Conservation (phyloP, 164 flowering plant genomes). For the Magnolia changhungtana region DNA sequence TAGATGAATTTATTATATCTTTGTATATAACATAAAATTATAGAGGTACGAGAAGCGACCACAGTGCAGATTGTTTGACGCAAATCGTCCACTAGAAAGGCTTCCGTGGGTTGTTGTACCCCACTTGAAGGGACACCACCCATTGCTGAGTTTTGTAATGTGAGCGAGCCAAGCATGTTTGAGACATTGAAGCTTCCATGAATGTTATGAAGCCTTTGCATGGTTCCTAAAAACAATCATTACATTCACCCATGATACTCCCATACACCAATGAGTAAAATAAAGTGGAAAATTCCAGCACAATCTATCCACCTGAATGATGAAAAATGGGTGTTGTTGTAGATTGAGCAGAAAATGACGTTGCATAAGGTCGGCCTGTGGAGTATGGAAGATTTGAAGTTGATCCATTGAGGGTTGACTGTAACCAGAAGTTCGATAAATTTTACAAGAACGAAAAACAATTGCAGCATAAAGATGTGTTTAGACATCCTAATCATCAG, state of each 20-base stretch:
- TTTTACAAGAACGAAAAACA: neutral
- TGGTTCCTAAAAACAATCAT: conserved; percentile 32
- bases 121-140: conserved; percentile 66
- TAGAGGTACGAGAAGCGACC: conserved; percentile 66
- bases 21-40: neutral
- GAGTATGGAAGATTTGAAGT: conserved; percentile 69
- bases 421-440: conserved; percentile 20
- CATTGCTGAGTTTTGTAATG: conserved; percentile 65
- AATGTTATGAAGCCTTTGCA: conserved; percentile 71
- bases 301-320: conserved; percentile 50
- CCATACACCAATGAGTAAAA: neutral
- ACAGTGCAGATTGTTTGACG: conserved; percentile 66
- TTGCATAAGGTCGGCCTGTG: conserved; percentile 56
- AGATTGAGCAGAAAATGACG: conserved; percentile 74
- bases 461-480: neutral
- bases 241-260: neutral
- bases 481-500: neutral
- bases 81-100: conserved; percentile 76
- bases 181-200: conserved; percentile 77
- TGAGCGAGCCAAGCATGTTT: conserved; percentile 58
- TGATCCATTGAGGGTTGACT: conserved; percentile 72
- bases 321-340: conserved; percentile 70
- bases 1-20: neutral
- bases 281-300: conserved; percentile 6
- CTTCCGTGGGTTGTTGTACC: conserved; percentile 69